Evolutionary conservation across 2,329 filamentous ascomycete species (phyloP), one percentile per base, ranked within the genome.

Genomic region (Colletotrichum filicis): DNA sequence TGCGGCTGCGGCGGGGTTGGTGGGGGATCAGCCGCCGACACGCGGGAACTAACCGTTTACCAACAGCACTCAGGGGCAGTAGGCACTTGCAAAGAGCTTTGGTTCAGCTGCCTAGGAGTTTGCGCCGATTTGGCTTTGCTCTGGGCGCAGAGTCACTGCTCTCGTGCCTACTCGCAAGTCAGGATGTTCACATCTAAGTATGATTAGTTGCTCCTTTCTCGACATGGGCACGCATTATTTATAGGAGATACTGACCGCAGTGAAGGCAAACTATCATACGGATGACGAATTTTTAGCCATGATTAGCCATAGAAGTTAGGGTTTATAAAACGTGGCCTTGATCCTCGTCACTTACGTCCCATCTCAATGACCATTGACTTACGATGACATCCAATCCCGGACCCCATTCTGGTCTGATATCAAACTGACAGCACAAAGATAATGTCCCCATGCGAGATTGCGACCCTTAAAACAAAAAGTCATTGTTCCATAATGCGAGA

Each of bases 1-100:
- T 68, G 58, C 53, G 55, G n/a, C 42, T 32, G 59, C 26, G 9
- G 65, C 58, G 58, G 65, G 59, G 59, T 69, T 12, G 32, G 58
- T 42, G 70, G 64, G 53, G 53, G 53, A 63, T 63, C 66, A 35
- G 37, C 65, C 42, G 24, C 26, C 53, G 59, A 59, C 52, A 53
- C n/a, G 65, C 69, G 65, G 69, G 66, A 64, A 32, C 59, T 63
- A 63, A n/a, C 32, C 28, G 5, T 60, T 56, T 6, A 32, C 42
- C 56, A 68, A 35, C 65, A 58, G 52, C 53, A 37, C 32, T 57
- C 57, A 42, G 22, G 69, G 57, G 56, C 19, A 14, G 28, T 16
- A n/a, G 46, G 42, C 53, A 57, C 6, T 58, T 46, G 63, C 22
- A 35, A 56, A 59, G 42, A 26, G 24, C 37, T 37, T 26, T 26